phyloP scores from a whole-genome alignment of 306 rosid species.

The Rubus parviflorus region DNA sequence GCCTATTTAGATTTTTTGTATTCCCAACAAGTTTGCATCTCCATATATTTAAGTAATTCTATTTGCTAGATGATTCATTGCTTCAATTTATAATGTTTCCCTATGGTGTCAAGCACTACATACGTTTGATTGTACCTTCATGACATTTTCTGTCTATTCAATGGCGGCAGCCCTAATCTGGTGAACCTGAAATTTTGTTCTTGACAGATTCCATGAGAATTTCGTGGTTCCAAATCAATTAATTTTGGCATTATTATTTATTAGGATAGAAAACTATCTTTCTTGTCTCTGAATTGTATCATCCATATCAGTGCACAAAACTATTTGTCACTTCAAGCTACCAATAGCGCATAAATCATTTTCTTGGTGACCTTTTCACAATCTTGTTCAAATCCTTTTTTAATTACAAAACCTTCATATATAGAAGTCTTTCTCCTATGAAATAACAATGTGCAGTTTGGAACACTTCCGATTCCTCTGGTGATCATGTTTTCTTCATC shows the following conservation, averaged over 20 bases:
- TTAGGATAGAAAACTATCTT: background rate
- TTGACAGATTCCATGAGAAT: background rate
- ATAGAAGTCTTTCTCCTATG: background rate
- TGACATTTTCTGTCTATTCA: background rate
- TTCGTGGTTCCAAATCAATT: background rate
- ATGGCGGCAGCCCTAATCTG: conserved; percentile 9
- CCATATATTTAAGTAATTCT: background rate
- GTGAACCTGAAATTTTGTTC: background rate
- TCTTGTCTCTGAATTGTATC: background rate
- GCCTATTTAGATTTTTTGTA: background rate
- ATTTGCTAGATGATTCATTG: background rate
- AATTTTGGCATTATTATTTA: background rate
- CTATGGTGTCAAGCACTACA: background rate
- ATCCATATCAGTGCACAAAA: background rate
- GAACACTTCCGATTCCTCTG: background rate
- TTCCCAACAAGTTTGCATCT: conserved; percentile 1
- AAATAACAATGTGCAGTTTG: background rate
- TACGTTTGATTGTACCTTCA: background rate
- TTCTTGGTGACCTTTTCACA: background rate
- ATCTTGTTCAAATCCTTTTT: background rate
- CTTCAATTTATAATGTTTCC: background rate
- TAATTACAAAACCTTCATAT: background rate
- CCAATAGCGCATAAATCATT: background rate
- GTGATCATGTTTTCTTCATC: background rate
- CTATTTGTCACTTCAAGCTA: background rate